Evolutionary conservation across 805 yeast genomes (phyloP).

Genomic region (Starmerella asiatica): DNA sequence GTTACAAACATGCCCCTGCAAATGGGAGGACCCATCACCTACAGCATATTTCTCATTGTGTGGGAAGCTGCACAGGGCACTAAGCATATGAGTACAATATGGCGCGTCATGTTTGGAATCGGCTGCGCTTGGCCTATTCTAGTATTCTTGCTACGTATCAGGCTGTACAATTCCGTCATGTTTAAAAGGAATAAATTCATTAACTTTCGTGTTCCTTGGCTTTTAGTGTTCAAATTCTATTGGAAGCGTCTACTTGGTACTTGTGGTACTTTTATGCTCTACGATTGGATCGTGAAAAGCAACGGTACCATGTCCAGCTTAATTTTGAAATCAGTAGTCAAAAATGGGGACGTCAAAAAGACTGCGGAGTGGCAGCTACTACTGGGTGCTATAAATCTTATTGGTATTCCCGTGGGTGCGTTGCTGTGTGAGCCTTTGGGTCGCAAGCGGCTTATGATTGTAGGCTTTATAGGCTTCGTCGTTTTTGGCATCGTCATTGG

Average conservation of each 20-base stretch:
- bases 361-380: constrained; percentile 64
- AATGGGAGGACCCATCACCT: constrained; percentile 68
- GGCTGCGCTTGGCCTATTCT: constrained; percentile 63
- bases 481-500: constrained; percentile 37
- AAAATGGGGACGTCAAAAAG: constrained; percentile 33
- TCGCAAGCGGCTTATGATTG: constrained; percentile 55
- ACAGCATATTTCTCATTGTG: constrained; percentile 54
- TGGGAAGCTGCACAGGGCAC: constrained; percentile 39
- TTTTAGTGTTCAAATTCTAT: constrained; percentile 48
- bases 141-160: constrained; percentile 57
- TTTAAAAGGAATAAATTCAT: constrained; percentile 54
- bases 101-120: constrained; percentile 64
- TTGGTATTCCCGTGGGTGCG: constrained; percentile 65
- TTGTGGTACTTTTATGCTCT: constrained; percentile 66
- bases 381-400: constrained; percentile 48
- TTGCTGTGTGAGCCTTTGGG: constrained; percentile 49
- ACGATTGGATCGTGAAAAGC: constrained; percentile 70
- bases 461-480: constrained; percentile 58
- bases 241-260: constrained; percentile 61
- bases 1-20: constrained; percentile 63
- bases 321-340: constrained; percentile 41
- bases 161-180: constrained; percentile 52
- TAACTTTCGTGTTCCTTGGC: constrained; percentile 40
- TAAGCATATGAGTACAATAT: constrained; percentile 36
- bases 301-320: constrained; percentile 57